These are phyloP conservation scores for Boletus barrowsii DNA, from an alignment of 768 basidiomycete species.

Conservation along the genomic window DNA sequence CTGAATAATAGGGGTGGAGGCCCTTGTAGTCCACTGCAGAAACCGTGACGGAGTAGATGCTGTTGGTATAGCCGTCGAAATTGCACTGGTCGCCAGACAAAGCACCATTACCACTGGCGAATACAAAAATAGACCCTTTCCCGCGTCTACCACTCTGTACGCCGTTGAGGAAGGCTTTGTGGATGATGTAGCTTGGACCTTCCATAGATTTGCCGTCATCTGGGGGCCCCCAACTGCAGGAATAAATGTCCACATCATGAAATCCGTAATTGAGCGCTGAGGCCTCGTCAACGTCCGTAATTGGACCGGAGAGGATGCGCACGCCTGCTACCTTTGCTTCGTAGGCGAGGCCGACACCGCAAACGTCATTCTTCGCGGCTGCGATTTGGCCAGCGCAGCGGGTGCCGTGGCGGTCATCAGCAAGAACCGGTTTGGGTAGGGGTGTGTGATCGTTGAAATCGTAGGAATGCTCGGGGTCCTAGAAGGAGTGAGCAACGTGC, in stretches of 20 bases:
- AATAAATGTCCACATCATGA: constrained; percentile 85
- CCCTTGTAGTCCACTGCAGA: constrained; percentile 94
- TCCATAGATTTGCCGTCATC: constrained; percentile 96
- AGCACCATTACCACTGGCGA: constrained; percentile 96
- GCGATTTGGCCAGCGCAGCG: constrained; percentile 97
- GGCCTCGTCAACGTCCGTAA: constrained; percentile 95
- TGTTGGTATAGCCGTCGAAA: constrained; percentile 99
- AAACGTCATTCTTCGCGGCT: constrained; percentile 87
- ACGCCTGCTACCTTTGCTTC: constrained; percentile 89
- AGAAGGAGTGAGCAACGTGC: background rate
- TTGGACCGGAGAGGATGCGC: constrained; percentile 91
- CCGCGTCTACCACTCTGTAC: constrained; percentile 85
- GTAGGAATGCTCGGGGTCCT: constrained; percentile 87
- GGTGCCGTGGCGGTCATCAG: constrained; percentile 95
- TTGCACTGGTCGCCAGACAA: constrained; percentile 93
- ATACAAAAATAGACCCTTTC: constrained; percentile 93
- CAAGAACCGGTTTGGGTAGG: constrained; percentile 82
- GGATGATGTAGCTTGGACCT: constrained; percentile 84
- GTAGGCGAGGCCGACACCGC: constrained; percentile 94
- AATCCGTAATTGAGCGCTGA: constrained; percentile 92
- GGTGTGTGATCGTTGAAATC: constrained; percentile 94
- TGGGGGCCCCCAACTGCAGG: constrained; percentile 97
- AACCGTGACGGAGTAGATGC: constrained; percentile 93
- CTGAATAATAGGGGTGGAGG: constrained; percentile 94
- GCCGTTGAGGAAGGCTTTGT: constrained; percentile 92